Evolutionary conservation across 2,329 filamentous ascomycete species (phyloP).

Genomic region (Colletotrichum agaves): DNA sequence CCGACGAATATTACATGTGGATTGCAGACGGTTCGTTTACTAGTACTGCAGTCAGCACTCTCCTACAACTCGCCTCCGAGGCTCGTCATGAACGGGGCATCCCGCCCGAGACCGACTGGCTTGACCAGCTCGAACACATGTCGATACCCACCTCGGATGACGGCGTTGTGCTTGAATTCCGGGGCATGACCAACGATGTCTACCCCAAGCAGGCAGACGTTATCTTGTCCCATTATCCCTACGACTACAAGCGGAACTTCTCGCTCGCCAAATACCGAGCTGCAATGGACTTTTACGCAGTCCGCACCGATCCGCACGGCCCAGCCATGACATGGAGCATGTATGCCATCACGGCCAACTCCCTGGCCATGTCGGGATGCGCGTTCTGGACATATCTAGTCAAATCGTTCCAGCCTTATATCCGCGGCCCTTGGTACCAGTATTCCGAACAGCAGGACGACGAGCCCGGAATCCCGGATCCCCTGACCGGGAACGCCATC

Average conservation of each 20-base stretch:
- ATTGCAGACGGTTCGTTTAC: slow-evolving; percentile 19
- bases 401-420: slow-evolving; percentile 71
- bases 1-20: slow-evolving; percentile 38
- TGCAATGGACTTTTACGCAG: slow-evolving; percentile 43
- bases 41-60: slow-evolving; percentile 2
- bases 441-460: slow-evolving; percentile 76
- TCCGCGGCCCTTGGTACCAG: slow-evolving; percentile 75
- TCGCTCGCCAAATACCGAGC: slow-evolving; percentile 44
- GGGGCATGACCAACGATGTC: slow-evolving; percentile 72
- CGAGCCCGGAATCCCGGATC: slow-evolving; percentile 65
- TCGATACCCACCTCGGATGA: slow-evolving; percentile 37
- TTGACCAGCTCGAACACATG: slow-evolving; percentile 32
- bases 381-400: slow-evolving; percentile 75
- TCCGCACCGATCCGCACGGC: slow-evolving; percentile 61
- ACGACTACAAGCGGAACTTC: slow-evolving; percentile 64
- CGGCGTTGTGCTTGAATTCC: slow-evolving; percentile 71
- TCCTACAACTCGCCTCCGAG: slow-evolving; percentile 5
- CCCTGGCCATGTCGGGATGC: slow-evolving; percentile 74
- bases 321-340: slow-evolving; percentile 80
- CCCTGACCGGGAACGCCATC: slow-evolving; percentile 53
- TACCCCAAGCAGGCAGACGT: slow-evolving; percentile 77
- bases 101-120: slow-evolving; percentile 12
- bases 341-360: slow-evolving; percentile 74
- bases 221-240: slow-evolving; percentile 71
- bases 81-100: slow-evolving; percentile 3